Percentiles rank a stretch among this genome's conserved stretches.
These are phyloP conservation scores for Pichia insulana DNA, from an alignment of 805 yeast genomes.

Conservation along the genomic window DNA sequence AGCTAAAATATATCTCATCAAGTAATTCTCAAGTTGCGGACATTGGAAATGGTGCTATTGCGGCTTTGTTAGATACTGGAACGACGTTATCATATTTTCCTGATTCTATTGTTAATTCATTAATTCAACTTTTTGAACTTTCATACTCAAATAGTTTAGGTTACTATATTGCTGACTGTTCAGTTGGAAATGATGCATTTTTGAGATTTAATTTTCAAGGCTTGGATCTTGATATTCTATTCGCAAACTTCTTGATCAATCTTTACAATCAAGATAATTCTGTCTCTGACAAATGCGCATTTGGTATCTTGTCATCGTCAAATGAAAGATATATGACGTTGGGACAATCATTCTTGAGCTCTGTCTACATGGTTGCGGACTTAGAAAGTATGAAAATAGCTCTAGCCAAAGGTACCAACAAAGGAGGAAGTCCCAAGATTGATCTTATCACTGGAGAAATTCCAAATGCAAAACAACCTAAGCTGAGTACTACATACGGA, in stretches of 20 bases:
- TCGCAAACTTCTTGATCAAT: constrained; percentile 21
- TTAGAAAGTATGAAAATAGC: constrained; percentile 37
- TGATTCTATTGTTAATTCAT: constrained; percentile 17
- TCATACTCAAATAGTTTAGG: constrained; percentile 32
- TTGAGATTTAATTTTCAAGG: constrained; percentile 53
- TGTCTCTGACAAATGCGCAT: constrained; percentile 32
- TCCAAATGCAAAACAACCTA: constrained; percentile 12
- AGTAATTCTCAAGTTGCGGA: constrained; percentile 12
- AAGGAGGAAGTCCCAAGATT: constrained; percentile 29
- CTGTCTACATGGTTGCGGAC: constrained; percentile 49
- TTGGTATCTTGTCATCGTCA: constrained; percentile 32
- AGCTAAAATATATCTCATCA: constrained; percentile 20
- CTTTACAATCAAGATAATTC: constrained; percentile 14
- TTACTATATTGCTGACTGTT: constrained; percentile 41
- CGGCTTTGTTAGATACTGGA: constrained; percentile 50
- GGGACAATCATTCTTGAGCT: constrained; percentile 47
- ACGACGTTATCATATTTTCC: constrained; percentile 46
- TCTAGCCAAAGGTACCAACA: constrained; percentile 37
- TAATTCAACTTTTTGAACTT: constrained; percentile 31
- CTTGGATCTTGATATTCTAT: constrained; percentile 42
- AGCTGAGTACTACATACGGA: constrained; percentile 7
- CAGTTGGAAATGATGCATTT: constrained; percentile 17
- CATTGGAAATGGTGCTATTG: constrained; percentile 23
- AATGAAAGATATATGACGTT: constrained; percentile 30
- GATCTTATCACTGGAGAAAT: constrained; percentile 30